Base-by-base conservation (phyloP, 176 grass and related monocot genomes). In the Triticum dicoccoides region DNA sequence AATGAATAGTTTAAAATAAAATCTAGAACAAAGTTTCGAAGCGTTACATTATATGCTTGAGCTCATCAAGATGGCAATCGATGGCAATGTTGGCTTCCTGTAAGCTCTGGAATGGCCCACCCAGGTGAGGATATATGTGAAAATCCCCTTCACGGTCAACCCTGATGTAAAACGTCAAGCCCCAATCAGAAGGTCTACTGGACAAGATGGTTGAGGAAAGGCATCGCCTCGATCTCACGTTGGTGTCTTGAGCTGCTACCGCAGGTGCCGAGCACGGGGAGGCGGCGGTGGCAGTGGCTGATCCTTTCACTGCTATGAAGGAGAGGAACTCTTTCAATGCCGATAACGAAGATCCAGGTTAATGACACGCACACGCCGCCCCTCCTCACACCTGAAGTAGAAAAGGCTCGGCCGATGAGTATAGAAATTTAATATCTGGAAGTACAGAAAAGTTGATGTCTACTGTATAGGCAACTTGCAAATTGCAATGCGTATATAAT, bases 91-190 rank as follows among this genome's bases (percentile, higher is more conserved):
- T 18, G 6, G 12, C 54, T 79, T 79, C 33, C 10, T 58, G 33
- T 59, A 79, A 23, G 32, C 54, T 61, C 54, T 39, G 52, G 38
- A 54, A 79, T 24, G 52, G 76, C 3, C 76, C 76, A 24, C 32
- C 32, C 52, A 79, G 27, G 61, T 79, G 47, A 79, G 54, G 76
- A 14, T 79, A 79, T 30, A 32, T 14, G 76, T 79, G 32, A 18
- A 79, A 79, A 79, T 20, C 9, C 2, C 76, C 76, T 11, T 20
- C 54, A n/a, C 5, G 54, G 32, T 79, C 76, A 32, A 62, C 32
- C 21, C 76, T 79, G 32, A 79, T 79, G 76, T 79, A 61, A 23
- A 79, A 79, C 33, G 30, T 35, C 42, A 34, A 61, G 37, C 30
- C 52, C 76, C 76, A 61, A 61, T 61, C 76, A 38, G 45, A 49